Percentiles rank a stretch among this genome's conserved stretches.
phyloP scores from a whole-genome alignment of 2,329 filamentous ascomycete genomes.

The Stagonosporopsis cucurbitacearum region DNA sequence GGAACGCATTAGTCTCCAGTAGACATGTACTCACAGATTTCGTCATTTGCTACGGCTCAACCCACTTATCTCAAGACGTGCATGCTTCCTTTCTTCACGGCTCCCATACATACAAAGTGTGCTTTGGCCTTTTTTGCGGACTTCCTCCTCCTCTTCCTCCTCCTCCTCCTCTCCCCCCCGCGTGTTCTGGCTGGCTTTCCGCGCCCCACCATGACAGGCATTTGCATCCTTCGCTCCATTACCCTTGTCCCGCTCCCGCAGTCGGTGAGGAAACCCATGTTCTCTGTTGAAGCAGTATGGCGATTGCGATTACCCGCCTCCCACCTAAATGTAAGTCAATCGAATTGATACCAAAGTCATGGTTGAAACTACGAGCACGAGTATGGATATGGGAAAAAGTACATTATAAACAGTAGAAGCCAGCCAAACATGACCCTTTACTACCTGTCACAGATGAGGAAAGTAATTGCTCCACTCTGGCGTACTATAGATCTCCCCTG shows the following conservation, averaged over 20 bases:
- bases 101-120: no score
- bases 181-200: neutral
- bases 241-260: conserved; percentile 9
- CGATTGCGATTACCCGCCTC: neutral
- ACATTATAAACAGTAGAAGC: conserved; percentile 11
- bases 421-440: neutral
- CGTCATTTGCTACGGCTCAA: no score
- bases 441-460: conserved; percentile 39
- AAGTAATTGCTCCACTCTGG: conserved; percentile 36
- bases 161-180: neutral
- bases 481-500: conserved; percentile 28
- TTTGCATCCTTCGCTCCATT: conserved; percentile 5
- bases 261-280: neutral
- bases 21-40: no score
- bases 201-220: neutral
- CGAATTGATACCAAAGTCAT: no score
- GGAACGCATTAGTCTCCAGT: no score
- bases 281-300: neutral
- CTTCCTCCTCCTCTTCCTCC: neutral
- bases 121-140: no score
- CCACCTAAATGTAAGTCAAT: neutral
- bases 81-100: neutral
- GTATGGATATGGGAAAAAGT: no score
- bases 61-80: no score
- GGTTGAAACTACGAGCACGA: no score